These are phyloP conservation scores for Eremochloa ophiuroides DNA, from an alignment of 176 grass and related monocot genomes.

Conservation along the genomic window DNA sequence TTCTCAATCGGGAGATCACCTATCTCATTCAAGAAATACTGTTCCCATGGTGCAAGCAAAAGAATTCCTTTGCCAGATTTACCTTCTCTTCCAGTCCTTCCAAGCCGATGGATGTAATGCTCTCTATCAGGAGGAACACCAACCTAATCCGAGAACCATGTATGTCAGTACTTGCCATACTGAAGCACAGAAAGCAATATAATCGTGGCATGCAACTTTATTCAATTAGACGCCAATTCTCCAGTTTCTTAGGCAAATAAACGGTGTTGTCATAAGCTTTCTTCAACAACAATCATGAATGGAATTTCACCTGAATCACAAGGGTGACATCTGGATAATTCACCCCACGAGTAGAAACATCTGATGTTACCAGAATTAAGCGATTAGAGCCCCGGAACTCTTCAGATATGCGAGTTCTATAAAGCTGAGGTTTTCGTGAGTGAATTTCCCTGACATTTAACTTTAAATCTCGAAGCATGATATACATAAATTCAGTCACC, in stretches of 20 bases:
- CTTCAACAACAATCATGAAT: neutral
- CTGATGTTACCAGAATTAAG: slow-evolving; percentile 85
- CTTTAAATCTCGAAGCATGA: slow-evolving; percentile 84
- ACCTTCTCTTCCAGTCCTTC: slow-evolving; percentile 78
- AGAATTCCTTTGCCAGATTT: slow-evolving; percentile 83
- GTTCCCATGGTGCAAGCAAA: slow-evolving; percentile 85
- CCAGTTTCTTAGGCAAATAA: neutral
- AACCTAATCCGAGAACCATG: slow-evolving; percentile 49
- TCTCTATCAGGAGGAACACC: slow-evolving; percentile 86
- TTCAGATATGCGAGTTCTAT: slow-evolving; percentile 77
- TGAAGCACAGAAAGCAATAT: neutral
- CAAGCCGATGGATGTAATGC: slow-evolving; percentile 91
- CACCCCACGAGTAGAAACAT: slow-evolving; percentile 77
- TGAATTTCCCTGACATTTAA: slow-evolving; percentile 93
- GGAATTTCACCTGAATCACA: slow-evolving; percentile 73
- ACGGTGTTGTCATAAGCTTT: neutral
- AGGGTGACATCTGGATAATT: slow-evolving; percentile 93
- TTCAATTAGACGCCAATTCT: slow-evolving; percentile 1
- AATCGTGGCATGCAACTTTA: neutral
- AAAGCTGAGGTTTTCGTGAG: slow-evolving; percentile 93
- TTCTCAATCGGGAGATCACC: slow-evolving; percentile 70
- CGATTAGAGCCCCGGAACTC: slow-evolving; percentile 70
- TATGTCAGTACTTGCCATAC: neutral
- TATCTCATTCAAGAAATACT: slow-evolving; percentile 89
- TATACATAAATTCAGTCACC: slow-evolving; percentile 79